Base-by-base conservation (phyloP, 2,329 filamentous ascomycete species). In the Calonectria henricotiae region DNA sequence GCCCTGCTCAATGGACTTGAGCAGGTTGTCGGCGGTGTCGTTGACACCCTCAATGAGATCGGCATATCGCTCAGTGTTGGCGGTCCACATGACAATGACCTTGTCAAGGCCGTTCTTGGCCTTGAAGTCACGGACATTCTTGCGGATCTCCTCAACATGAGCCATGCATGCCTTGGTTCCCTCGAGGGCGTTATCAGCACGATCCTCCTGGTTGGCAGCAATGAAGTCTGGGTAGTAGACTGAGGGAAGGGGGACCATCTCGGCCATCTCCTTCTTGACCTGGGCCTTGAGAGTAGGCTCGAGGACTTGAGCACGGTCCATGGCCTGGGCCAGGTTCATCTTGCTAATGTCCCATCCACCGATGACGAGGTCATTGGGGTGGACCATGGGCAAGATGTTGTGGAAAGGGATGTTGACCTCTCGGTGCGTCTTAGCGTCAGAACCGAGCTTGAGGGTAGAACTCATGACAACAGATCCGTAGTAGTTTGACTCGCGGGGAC, bases 201-300 rank as follows among this genome's bases (percentile, higher is more conserved):
- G 93, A 80, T 95, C 95, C 83, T 96, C 95, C 86, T 99, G 96
- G 87, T 99, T 99, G 82, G 96, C 94, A 75, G 96, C 96, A 80
- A 99, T 99, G 88, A 99, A 99, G 85, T 98, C 96, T 1, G 96
- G 96, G 84, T 99, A 99, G 90, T 99, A 99, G 85, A 98, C 93
- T 84, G 93, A 96, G 27, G 95, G 96, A 73, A 98, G 90, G 35
- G 96, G 96, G 77, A 92, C 91, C 91, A 98, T 93, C 77, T 88
- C 87, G 71, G 91, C 86, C 95, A 98, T 96, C 86, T 98, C 94
- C 89, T 98, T 98, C 85, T 91, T 92, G 78, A 99, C 93, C 79
- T 93, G 89, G 67, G 88, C 86, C 89, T 99, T 99, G 79, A 99
- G 89, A 35, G 94, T 92, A n/a, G 96, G 96, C 86, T 98, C 96